These are phyloP conservation scores for Xylaria palmicola DNA, from an alignment of 495 filamentous ascomycete species.

Conservation along the genomic window DNA sequence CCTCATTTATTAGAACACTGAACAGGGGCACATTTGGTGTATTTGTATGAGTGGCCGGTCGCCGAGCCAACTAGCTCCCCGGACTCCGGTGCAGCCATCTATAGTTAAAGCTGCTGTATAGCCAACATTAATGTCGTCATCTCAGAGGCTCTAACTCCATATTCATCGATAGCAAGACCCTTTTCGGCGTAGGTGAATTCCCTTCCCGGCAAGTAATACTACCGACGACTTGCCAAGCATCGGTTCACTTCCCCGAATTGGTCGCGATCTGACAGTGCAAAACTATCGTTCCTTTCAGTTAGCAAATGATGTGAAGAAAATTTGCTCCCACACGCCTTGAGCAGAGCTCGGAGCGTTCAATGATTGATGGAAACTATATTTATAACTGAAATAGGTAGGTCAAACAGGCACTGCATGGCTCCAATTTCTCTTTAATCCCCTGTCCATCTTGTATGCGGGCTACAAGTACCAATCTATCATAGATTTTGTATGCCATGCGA, in stretches of 20 bases:
- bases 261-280: background rate
- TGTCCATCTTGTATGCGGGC: no score
- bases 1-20: background rate
- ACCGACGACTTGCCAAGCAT: slow-evolving; percentile 1
- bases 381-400: no score
- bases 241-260: slow-evolving; percentile 6
- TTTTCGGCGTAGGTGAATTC: background rate
- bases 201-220: background rate
- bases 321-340: no score
- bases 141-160: background rate
- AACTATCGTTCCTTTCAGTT: background rate
- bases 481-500: no score
- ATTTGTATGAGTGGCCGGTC: background rate
- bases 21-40: background rate
- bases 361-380: no score
- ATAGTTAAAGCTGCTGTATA: background rate
- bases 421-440: no score
- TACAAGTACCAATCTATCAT: no score
- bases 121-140: background rate
- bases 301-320: no score
- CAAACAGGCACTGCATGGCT: no score
- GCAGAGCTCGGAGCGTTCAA: no score
- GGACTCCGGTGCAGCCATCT: background rate
- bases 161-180: background rate
- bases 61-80: background rate